Conservation (phyloP, 2,329 filamentous ascomycete genomes). For the Scedosporium apiospermum region DNA sequence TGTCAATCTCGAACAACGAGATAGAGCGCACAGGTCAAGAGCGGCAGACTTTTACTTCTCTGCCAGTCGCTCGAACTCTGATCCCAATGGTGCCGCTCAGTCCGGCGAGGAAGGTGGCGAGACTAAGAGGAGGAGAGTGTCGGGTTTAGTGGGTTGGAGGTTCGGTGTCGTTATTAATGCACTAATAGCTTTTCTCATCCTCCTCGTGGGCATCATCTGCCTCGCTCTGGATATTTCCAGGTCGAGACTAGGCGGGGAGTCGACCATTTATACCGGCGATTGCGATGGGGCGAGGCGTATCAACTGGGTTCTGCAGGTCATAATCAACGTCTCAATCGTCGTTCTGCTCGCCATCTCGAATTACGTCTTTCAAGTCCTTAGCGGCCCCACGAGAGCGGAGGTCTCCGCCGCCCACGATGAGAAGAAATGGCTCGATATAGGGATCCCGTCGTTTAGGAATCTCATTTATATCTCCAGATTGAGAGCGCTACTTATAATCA, state of each 20-base stretch:
- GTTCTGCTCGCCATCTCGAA: constrained; percentile 38
- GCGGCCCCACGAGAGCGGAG: constrained; percentile 41
- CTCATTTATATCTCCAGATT: constrained; percentile 30
- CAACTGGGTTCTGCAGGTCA: constrained; percentile 31
- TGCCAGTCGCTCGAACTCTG: constrained; percentile 13
- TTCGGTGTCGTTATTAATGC: constrained; percentile 35
- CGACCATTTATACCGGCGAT: constrained; percentile 26
- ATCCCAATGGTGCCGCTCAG: constrained; percentile 11
- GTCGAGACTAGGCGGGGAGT: constrained; percentile 22
- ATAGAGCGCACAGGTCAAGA: constrained; percentile 19
- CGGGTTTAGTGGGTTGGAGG: constrained; percentile 34
- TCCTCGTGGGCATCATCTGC: constrained; percentile 27
- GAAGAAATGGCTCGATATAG: constrained; percentile 42
- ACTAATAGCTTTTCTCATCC: constrained; percentile 26
- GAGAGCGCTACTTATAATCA: constrained; percentile 26
- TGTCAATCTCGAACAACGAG: neutral
- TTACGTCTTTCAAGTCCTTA: constrained; percentile 44
- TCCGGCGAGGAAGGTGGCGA: constrained; percentile 16
- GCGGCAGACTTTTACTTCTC: constrained; percentile 23
- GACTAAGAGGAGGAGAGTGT: neutral
- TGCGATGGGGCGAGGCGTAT: constrained; percentile 26
- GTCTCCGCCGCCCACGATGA: constrained; percentile 34
- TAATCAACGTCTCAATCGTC: constrained; percentile 33
- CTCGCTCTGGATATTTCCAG: constrained; percentile 26
- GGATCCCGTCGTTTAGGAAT: constrained; percentile 43